These are phyloP conservation scores for Xylaria bambusicola DNA, from an alignment of 495 filamentous ascomycete species.

Conservation along the genomic window DNA sequence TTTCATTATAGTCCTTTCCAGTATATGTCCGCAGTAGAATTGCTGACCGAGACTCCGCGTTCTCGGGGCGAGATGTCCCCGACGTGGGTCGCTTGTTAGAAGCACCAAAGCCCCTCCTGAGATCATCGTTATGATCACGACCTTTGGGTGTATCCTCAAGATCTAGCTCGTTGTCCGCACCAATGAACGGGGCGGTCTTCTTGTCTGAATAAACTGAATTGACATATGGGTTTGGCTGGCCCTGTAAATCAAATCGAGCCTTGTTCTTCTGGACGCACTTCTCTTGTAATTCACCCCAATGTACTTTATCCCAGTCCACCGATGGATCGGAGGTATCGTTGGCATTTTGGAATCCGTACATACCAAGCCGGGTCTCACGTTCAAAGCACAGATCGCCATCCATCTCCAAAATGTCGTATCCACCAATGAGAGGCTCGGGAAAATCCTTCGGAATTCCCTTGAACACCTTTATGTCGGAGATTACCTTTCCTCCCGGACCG, in stretches of 20 bases:
- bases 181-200: constrained; percentile 16
- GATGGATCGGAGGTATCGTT: constrained; percentile 36
- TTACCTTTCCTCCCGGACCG: constrained; percentile 33
- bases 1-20: constrained; percentile 66
- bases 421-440: constrained; percentile 77
- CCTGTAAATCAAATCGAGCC: constrained; percentile 53
- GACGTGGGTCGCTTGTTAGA: constrained; percentile 17
- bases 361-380: constrained; percentile 77
- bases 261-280: constrained; percentile 64
- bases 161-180: constrained; percentile 13
- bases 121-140: constrained; percentile 12
- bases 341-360: constrained; percentile 68
- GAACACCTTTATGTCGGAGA: constrained; percentile 46
- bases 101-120: constrained; percentile 9
- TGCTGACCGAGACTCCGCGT: constrained; percentile 60
- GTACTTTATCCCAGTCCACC: constrained; percentile 65
- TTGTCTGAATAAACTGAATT: constrained; percentile 28
- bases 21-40: constrained; percentile 70
- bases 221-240: constrained; percentile 36
- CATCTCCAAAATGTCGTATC: constrained; percentile 70
- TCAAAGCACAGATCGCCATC: constrained; percentile 89
- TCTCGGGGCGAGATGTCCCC: constrained; percentile 18
- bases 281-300: constrained; percentile 71
- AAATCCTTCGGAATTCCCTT: constrained; percentile 68
- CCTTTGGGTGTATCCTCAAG: constrained; percentile 15